phyloP scores from a whole-genome alignment of 2,329 filamentous ascomycete species.

The Fusarium beomiforme region DNA sequence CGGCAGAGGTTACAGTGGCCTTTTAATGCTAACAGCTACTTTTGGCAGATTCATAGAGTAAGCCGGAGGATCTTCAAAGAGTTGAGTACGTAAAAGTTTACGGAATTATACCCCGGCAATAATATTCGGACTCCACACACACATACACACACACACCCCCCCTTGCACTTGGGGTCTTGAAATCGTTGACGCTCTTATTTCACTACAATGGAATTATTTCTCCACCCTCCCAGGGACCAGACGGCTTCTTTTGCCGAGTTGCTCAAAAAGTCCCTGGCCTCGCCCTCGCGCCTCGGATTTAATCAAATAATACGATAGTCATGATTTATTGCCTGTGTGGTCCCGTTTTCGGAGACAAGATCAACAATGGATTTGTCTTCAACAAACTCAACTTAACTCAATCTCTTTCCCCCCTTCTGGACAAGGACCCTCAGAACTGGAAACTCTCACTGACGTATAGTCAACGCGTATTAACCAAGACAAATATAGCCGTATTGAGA shows the following conservation, averaged over 20 bases:
- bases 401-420: background rate
- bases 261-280: conserved; percentile 8
- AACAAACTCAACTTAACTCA: background rate
- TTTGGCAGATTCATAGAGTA: background rate
- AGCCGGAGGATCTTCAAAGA: background rate
- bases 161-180: background rate
- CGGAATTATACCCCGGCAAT: conserved; percentile 41
- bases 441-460: background rate
- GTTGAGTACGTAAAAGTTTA: conserved; percentile 16
- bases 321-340: background rate
- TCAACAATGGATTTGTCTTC: background rate
- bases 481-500: background rate
- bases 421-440: background rate
- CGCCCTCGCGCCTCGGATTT: conserved; percentile 13
- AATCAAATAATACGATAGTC: conserved; percentile 22
- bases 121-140: conserved; percentile 34
- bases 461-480: background rate
- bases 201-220: conserved; percentile 18
- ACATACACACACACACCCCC: no score
- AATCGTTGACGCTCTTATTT: conserved; percentile 32
- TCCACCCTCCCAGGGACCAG: conserved; percentile 27
- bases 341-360: conserved; percentile 22
- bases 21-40: background rate
- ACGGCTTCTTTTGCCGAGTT: conserved; percentile 28
- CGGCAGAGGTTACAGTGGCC: background rate